Evolutionary conservation across 495 filamentous ascomycete genomes (phyloP), one percentile per base, ranked within the genome.

Genomic region (Eremomyces bilateralis): DNA sequence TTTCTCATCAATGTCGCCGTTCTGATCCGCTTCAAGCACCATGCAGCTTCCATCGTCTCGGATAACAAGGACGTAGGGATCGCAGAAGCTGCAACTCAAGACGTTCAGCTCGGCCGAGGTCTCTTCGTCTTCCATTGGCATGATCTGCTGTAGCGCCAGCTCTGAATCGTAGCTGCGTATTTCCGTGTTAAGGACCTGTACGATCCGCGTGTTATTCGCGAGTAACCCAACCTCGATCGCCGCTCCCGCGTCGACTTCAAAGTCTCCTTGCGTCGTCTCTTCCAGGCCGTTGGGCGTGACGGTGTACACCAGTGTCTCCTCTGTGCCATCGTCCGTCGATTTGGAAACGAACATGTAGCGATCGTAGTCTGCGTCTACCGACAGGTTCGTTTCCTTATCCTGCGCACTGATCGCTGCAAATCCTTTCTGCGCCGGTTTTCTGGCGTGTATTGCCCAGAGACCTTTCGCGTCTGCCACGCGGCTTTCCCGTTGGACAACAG

Each of bases 111-210:
- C 73, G 8, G 65, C 65, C 15, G 73, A 82, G 0, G 70, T 80
- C 31, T 80, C 78, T 44, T 93, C 88, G 41, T 95, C 85, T 36
- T 70, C 65, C 58, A 94, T 73, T 1, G 82, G 80, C 36, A 92
- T 65, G 20, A 95, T 94, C 48, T 95, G 84, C 29, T 71, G 65
- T 22, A 99, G 62, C 6, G 74, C 73, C 31, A 95, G 60, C 49
- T 92, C 81, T 84, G 69, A 72, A 49, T 94, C 83, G 47, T 90
- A 95, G 37, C 70, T 79, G 30, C 83, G 63, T 11, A 97, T 69
- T 43, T 94, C 83, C 20, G 69, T 76, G 40, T 68, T 73, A 22
- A 90, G 59, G 12, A 92, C 70, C 47, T 94, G 88, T 11, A 94
- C 69, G 31, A 95, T 69, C 33, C 80, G 68, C 38, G 62, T 76